phyloP scores from a whole-genome alignment of 73 alveolate genomes.

The Symbiodinium pilosum region DNA sequence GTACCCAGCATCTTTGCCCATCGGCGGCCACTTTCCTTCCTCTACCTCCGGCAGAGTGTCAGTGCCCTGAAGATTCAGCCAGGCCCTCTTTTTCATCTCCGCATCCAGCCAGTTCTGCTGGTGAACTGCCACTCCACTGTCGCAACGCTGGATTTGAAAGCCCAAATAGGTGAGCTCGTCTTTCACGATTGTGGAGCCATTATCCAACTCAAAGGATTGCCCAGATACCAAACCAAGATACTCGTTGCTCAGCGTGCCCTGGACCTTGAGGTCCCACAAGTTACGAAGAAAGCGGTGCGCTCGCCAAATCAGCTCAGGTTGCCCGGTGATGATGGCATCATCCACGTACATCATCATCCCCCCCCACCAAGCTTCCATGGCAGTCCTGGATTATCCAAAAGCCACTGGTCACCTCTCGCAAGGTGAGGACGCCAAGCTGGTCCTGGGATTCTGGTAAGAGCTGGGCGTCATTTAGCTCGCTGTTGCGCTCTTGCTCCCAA shows the following conservation, averaged over 20 bases:
- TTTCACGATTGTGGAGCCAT: background rate
- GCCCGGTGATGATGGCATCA: too few relatives aligned
- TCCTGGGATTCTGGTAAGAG: too few relatives aligned
- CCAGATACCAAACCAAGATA: background rate
- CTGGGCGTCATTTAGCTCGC: too few relatives aligned
- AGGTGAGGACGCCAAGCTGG: too few relatives aligned
- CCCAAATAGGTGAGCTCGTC: background rate
- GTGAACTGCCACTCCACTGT: background rate
- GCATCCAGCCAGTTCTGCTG: background rate
- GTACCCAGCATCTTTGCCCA: background rate
- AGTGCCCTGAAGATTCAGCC: background rate
- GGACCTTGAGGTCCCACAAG: background rate
- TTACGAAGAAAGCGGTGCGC: too few relatives aligned
- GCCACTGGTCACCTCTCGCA: too few relatives aligned
- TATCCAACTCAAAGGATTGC: background rate
- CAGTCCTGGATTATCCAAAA: too few relatives aligned
- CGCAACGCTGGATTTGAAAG: background rate
- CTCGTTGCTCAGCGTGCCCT: background rate
- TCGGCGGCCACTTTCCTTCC: background rate
- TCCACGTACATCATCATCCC: too few relatives aligned
- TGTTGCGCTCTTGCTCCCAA: too few relatives aligned
- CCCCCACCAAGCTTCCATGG: too few relatives aligned
- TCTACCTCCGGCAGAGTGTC: background rate
- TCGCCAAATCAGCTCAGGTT: too few relatives aligned
- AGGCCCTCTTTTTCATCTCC: background rate